Evolutionary conservation across 192 early-diverging fungal genomes (phyloP).

Genomic region (Entophlyctis luteolus): DNA sequence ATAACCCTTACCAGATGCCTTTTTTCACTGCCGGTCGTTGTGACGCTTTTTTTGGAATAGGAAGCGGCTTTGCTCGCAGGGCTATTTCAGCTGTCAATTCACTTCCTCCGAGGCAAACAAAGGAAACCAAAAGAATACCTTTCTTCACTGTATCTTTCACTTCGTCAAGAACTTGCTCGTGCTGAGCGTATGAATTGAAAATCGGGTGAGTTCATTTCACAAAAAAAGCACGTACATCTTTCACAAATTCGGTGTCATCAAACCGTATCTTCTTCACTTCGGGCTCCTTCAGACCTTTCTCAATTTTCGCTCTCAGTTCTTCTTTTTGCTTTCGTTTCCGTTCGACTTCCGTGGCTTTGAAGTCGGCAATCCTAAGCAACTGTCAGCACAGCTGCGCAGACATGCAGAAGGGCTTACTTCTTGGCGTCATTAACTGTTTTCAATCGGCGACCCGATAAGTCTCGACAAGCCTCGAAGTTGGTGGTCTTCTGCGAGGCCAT

Average conservation of each 20-base stretch:
- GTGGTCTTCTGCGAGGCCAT: conserved; percentile 86
- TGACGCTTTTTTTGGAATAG: not conserved
- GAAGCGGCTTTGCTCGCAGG: conserved; percentile 17
- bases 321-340: conserved; percentile 61
- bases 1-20: not conserved
- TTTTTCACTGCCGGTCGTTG: not conserved
- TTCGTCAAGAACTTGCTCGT: conserved; percentile 38
- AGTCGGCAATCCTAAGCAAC: conserved; percentile 57
- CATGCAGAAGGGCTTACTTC: conserved; percentile 48
- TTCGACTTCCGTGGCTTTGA: conserved; percentile 63
- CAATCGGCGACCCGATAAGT: conserved; percentile 83
- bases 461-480: conserved; percentile 90
- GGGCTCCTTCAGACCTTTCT: conserved; percentile 65
- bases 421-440: conserved; percentile 88
- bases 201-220: not conserved
- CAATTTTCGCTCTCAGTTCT: conserved; percentile 70
- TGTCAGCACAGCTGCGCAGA: not conserved
- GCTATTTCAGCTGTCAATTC: not conserved
- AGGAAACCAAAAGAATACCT: too few species aligned
- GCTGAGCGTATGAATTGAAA: not conserved
- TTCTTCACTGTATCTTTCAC: conserved; percentile 33
- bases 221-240: conserved; percentile 48
- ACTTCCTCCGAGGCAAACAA: not conserved
- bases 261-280: conserved; percentile 70
- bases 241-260: conserved; percentile 74